Percentiles rank a stretch among this genome's conserved stretches.
phyloP scores from a whole-genome alignment of 176 grass and related monocot species.

The Oryza glaberrima region DNA sequence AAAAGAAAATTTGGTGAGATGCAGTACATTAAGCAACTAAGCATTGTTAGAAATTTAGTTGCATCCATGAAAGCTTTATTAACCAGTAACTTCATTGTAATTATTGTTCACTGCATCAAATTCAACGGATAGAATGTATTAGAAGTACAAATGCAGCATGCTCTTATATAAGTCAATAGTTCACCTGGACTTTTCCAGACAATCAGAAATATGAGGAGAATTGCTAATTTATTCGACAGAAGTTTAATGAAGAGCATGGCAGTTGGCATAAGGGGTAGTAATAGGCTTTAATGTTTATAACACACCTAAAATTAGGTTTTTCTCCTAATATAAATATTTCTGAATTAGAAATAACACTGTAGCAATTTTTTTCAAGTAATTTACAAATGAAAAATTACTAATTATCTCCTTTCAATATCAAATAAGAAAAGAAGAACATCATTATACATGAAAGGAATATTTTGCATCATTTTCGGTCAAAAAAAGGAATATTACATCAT shows the following conservation, averaged over 20 bases:
- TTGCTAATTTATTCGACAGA: no score
- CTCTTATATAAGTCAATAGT: not conserved
- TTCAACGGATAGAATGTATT: not conserved
- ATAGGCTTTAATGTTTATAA: no score
- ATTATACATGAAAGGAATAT: conserved; percentile 8
- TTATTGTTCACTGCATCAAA: not conserved
- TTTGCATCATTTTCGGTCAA: no score
- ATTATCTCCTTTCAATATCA: no score
- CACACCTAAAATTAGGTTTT: not conserved
- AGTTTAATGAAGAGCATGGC: no score
- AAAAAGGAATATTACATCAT: no score
- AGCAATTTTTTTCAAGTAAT: not conserved
- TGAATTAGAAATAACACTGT: no score
- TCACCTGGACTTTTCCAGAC: not conserved
- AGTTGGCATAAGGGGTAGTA: no score
- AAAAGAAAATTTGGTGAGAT: conserved; percentile 22
- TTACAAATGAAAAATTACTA: no score
- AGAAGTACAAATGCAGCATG: not conserved
- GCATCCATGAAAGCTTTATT: not conserved
- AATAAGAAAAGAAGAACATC: no score
- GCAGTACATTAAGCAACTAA: conserved; percentile 34
- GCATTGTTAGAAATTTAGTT: conserved; percentile 44
- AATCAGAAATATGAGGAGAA: not conserved
- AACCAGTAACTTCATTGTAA: not conserved
- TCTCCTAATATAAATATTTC: not conserved